phyloP scores from a whole-genome alignment of 1,284 basidiomycete genomes.

The Schizophyllum amplum region DNA sequence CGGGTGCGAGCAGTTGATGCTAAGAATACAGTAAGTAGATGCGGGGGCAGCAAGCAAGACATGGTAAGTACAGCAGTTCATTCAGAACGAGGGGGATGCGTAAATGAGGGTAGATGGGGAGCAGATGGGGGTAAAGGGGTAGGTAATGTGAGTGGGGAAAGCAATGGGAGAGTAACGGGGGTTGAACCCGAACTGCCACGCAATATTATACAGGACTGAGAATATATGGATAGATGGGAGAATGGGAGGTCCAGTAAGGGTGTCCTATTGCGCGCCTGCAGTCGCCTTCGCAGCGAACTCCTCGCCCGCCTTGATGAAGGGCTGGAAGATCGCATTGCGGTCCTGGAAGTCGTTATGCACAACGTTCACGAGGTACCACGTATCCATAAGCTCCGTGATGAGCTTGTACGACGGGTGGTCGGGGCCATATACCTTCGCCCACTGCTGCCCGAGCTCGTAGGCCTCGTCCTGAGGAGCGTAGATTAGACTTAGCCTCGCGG shows the following conservation, averaged over 20 bases:
- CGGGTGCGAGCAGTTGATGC: not conserved
- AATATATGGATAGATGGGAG: slow-evolving; percentile 4
- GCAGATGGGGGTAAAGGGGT: not conserved
- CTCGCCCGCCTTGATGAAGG: slow-evolving; percentile 72
- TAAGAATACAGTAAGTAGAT: not conserved
- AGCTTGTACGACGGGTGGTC: slow-evolving; percentile 70
- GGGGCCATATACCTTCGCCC: slow-evolving; percentile 85
- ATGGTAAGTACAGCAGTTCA: not conserved
- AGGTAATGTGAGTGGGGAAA: not conserved
- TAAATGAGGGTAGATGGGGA: not conserved
- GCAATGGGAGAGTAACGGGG: not conserved
- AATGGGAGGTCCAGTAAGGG: slow-evolving; percentile 5
- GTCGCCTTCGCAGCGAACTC: slow-evolving; percentile 40
- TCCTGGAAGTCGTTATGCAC: slow-evolving; percentile 96
- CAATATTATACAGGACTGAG: slow-evolving; percentile 13
- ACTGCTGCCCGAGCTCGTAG: slow-evolving; percentile 90
- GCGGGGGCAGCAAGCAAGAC: not conserved
- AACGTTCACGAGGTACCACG: slow-evolving; percentile 88
- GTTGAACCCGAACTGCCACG: slow-evolving; percentile 11
- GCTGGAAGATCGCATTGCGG: slow-evolving; percentile 77
- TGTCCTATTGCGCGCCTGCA: no score
- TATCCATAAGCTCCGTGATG: slow-evolving; percentile 75
- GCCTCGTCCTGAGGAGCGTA: slow-evolving; percentile 74
- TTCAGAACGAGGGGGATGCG: not conserved
- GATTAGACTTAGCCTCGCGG: slow-evolving; percentile 1